Evolutionary conservation across 176 grass and related monocot species (phyloP).

Genomic region (Triticum dicoccoides): DNA sequence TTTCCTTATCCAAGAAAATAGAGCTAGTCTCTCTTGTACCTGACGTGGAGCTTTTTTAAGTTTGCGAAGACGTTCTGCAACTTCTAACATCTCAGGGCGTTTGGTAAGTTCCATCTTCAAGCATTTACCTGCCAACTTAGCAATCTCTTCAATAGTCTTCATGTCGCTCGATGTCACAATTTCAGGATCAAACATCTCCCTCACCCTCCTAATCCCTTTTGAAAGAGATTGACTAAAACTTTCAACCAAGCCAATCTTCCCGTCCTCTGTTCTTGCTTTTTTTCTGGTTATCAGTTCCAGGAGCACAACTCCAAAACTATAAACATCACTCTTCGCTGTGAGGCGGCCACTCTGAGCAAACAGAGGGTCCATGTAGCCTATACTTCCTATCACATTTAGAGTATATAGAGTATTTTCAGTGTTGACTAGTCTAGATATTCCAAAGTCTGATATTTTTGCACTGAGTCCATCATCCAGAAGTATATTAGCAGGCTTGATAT

Average conservation of each 20-base stretch:
- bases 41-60: not conserved
- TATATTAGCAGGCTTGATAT: slow-evolving; percentile 27
- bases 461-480: not conserved
- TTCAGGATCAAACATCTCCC: not conserved
- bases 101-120: not conserved
- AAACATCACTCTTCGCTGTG: too few species aligned
- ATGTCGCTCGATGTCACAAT: not conserved
- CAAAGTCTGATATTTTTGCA: not conserved
- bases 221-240: not conserved
- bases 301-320: too few species aligned
- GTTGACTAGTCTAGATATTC: slow-evolving; percentile 6
- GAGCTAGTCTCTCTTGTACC: too few species aligned
- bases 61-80: not conserved
- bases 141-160: not conserved
- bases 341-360: too few species aligned
- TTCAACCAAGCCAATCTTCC: not conserved
- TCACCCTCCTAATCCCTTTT: not conserved
- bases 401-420: not conserved
- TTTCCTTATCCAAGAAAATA: not conserved
- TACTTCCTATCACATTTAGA: too few species aligned
- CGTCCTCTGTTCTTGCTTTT: not conserved
- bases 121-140: not conserved
- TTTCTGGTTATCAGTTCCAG: not conserved
- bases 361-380: too few species aligned
- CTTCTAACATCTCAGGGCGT: not conserved